Conservation (phyloP, 352 stramenopile species). For the Phytopythium sindhum region DNA sequence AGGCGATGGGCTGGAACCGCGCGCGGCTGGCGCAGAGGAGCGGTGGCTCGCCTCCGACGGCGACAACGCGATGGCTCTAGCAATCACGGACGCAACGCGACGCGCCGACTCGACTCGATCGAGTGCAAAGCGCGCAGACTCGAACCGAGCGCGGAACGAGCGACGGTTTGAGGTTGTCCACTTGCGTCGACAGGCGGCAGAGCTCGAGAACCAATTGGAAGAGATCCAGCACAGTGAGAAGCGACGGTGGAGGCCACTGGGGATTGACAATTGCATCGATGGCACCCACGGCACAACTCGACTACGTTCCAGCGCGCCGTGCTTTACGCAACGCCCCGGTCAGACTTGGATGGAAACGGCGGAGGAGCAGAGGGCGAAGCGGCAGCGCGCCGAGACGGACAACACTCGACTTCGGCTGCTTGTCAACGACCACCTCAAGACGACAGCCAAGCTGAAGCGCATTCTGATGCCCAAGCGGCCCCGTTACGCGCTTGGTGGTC, state of each 20-base stretch:
- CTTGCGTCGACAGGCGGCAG: constrained; percentile 19
- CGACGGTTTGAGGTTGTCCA: constrained; percentile 64
- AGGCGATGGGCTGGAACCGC: background rate
- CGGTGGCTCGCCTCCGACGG: background rate
- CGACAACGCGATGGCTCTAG: background rate
- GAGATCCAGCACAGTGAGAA: no score
- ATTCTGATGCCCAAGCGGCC: constrained; percentile 41
- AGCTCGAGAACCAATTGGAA: constrained; percentile 2
- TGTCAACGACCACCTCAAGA: constrained; percentile 48
- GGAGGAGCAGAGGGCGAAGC: constrained; percentile 35
- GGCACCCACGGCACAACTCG: no score
- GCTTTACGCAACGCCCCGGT: no score
- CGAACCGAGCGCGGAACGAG: constrained; percentile 49
- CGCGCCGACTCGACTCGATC: background rate
- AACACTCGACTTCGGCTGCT: constrained; percentile 53
- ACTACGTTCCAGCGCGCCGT: background rate
- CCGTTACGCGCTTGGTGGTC: no score
- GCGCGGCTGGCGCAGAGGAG: background rate
- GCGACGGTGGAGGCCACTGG: no score
- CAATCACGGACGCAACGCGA: background rate
- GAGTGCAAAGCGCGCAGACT: constrained; percentile 11
- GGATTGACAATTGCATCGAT: no score
- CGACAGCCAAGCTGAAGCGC: constrained; percentile 47
- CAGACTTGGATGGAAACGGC: no score
- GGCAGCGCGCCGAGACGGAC: constrained; percentile 38